These are phyloP conservation scores for Apiotrichum gamsii DNA, from an alignment of 1,284 basidiomycete genomes.

Conservation along the genomic window DNA sequence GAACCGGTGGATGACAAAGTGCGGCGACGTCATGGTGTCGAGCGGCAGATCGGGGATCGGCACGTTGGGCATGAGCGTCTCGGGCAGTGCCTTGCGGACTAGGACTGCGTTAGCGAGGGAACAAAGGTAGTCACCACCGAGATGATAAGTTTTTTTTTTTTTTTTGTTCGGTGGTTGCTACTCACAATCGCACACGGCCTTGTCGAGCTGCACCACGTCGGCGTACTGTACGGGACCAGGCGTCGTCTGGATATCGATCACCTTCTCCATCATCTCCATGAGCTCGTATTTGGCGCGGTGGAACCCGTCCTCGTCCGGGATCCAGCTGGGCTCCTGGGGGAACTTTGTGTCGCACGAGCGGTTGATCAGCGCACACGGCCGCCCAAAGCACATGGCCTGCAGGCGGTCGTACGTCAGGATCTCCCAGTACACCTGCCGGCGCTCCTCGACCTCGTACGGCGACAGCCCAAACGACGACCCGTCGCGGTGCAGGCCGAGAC, in stretches of 20 bases:
- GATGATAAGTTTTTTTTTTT: too few relatives aligned
- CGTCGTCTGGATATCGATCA: conserved; percentile 45
- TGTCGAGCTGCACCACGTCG: conserved; percentile 35
- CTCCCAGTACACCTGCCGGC: conserved; percentile 46
- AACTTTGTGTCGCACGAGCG: conserved; percentile 37
- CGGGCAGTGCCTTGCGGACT: conserved; percentile 38
- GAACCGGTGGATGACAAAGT: conserved; percentile 43
- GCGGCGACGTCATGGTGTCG: conserved; percentile 34
- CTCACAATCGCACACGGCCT: conserved; percentile 35
- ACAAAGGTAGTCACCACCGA: not conserved
- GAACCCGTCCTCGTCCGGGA: conserved; percentile 35
- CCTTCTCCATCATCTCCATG: conserved; percentile 40
- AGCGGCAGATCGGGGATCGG: conserved; percentile 38
- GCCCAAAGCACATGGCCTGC: conserved; percentile 44
- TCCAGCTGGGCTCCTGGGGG: conserved; percentile 22
- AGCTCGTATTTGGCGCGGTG: conserved; percentile 39
- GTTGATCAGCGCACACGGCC: conserved; percentile 36
- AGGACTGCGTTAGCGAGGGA: conserved; percentile 33
- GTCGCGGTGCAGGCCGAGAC: conserved; percentile 45
- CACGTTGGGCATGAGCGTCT: conserved; percentile 30
- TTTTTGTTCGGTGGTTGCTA: too few relatives aligned
- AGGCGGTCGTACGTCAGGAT: conserved; percentile 43
- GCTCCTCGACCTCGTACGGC: conserved; percentile 37
- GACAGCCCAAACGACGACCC: conserved; percentile 40
- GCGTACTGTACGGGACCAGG: conserved; percentile 30